These are phyloP conservation scores for Colletotrichum nymphaeae DNA, from an alignment of 2,329 filamentous ascomycete genomes.

Conservation along the genomic window DNA sequence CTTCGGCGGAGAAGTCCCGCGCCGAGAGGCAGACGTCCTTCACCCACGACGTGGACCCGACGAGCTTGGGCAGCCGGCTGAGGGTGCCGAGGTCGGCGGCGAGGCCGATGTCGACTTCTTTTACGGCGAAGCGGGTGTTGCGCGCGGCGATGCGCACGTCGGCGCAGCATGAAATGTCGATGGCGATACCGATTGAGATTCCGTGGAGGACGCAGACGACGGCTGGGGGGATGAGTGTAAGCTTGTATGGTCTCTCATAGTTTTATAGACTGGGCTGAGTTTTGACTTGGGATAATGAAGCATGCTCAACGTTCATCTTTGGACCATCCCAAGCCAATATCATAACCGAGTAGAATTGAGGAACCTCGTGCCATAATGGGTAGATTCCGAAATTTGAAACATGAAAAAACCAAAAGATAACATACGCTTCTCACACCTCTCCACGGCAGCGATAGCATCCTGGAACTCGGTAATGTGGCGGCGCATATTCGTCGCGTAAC, in stretches of 20 bases:
- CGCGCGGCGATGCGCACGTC: constrained; percentile 76
- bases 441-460: constrained; percentile 77
- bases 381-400: too few relatives aligned
- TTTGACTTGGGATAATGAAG: background rate
- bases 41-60: constrained; percentile 79
- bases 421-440: constrained; percentile 89
- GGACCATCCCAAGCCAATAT: background rate
- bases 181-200: constrained; percentile 80
- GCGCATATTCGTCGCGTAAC: constrained; percentile 71
- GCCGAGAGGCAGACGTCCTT: constrained; percentile 83
- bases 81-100: constrained; percentile 85
- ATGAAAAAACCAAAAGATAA: constrained; percentile 34
- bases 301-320: background rate
- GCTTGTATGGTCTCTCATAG: background rate
- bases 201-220: constrained; percentile 87
- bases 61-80: constrained; percentile 77
- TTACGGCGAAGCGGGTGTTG: constrained; percentile 75
- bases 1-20: constrained; percentile 74
- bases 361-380: too few relatives aligned
- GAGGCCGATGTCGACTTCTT: constrained; percentile 85
- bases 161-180: constrained; percentile 77
- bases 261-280: too few relatives aligned
- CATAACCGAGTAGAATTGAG: background rate
- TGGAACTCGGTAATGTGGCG: constrained; percentile 85
- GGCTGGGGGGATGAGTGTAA: constrained; percentile 57